Conservation (phyloP, 2,329 filamentous ascomycete genomes). For the Aspergillus ruber region DNA sequence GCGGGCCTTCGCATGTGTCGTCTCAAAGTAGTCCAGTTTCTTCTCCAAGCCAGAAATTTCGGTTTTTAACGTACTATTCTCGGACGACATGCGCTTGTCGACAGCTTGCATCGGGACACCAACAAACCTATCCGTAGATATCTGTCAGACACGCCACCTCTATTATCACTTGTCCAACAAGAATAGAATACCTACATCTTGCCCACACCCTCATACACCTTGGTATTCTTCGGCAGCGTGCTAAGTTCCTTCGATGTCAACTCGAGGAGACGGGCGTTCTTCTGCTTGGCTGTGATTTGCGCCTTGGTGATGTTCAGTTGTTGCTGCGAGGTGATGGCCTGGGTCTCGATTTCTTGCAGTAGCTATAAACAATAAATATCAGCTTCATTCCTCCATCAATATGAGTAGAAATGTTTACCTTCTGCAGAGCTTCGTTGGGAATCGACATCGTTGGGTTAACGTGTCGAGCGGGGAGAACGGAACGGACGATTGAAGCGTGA, state of each 20-base stretch:
- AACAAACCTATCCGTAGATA: constrained; percentile 64
- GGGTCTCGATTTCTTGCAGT: constrained; percentile 87
- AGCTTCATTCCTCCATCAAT: background rate
- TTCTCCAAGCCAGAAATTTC: constrained; percentile 80
- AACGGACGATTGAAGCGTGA: too few species aligned
- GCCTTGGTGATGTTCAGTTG: constrained; percentile 81
- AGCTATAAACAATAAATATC: constrained; percentile 49
- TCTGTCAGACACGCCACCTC: constrained; percentile 1
- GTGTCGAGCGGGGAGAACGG: too few species aligned
- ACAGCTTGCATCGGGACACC: constrained; percentile 66
- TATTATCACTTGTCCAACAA: background rate
- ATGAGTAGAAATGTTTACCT: constrained; percentile 50
- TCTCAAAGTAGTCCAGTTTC: constrained; percentile 87
- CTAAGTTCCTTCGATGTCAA: constrained; percentile 78
- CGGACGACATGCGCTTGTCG: constrained; percentile 66
- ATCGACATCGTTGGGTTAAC: constrained; percentile 64
- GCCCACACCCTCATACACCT: constrained; percentile 88
- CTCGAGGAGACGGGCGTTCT: constrained; percentile 81
- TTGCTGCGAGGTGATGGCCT: constrained; percentile 81
- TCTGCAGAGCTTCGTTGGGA: constrained; percentile 86
- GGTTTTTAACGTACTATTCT: constrained; percentile 66
- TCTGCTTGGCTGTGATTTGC: constrained; percentile 77
- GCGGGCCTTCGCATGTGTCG: constrained; percentile 88
- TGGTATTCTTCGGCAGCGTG: constrained; percentile 66
- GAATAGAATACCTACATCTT: constrained; percentile 67